Conservation (phyloP, 2,329 filamentous ascomycete genomes). For the Trichoderma lentiforme region DNA sequence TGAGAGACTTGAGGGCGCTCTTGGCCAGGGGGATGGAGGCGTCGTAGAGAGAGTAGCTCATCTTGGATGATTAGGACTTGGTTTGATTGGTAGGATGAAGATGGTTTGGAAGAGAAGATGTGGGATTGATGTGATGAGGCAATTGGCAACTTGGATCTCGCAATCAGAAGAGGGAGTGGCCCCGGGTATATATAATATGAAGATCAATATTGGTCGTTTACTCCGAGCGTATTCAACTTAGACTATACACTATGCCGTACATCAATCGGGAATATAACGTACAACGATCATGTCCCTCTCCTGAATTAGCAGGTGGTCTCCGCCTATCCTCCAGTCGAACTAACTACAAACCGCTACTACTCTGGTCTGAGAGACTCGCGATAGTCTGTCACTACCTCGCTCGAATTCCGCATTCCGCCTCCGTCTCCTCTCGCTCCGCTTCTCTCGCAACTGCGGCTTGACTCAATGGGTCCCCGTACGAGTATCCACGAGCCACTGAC, state of each 20-base stretch:
- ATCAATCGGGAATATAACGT: no score
- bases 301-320: not conserved
- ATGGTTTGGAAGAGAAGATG: not conserved
- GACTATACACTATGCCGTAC: no score
- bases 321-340: not conserved
- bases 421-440: not conserved
- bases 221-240: no score
- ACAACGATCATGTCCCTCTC: not conserved
- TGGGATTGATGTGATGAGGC: not conserved
- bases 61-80: slow-evolving; percentile 25
- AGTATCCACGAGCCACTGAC: no score
- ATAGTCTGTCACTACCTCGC: not conserved
- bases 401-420: not conserved
- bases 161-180: not conserved
- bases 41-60: slow-evolving; percentile 43
- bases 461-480: not conserved
- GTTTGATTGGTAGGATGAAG: not conserved
- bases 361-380: not conserved
- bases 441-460: not conserved
- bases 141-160: not conserved
- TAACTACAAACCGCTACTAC: not conserved
- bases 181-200: not conserved
- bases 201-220: not conserved
- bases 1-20: slow-evolving; percentile 33
- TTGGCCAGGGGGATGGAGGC: slow-evolving; percentile 32